Evolutionary conservation across 805 yeast genomes (phyloP), one percentile per base, ranked within the genome.

Genomic region (Candida berthetii): DNA sequence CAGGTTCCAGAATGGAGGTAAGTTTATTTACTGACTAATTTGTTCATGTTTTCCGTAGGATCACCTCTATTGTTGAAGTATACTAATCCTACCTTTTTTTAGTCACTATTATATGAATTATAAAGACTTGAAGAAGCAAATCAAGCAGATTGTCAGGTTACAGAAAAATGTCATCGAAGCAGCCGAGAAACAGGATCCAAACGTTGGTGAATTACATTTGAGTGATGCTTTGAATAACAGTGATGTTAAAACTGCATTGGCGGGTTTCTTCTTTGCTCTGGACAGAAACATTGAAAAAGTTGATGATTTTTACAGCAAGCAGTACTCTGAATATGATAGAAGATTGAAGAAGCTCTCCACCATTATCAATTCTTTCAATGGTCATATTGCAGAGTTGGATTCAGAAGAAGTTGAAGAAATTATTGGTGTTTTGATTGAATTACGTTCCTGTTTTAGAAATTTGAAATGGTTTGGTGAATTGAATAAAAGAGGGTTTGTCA

Each of bases 401-500:
- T 35, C 68, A 54, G 88, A 82, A 43, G 69, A 73, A 24, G 42
- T 70, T 2, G 82, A 78, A 38, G 90, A 84, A 50, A 65, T 83
- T 29, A 62, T 78, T 25, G 78, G 76, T 18, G 81, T 88, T 16
- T 64, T 90, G 31, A 67, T 88, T 18, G 96, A 89, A 59, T 68
- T 88, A 41, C 72, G 96, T 37, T 72, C 83, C 15, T 78, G 79
- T 44, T 77, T 85, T 46, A 72, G 96, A 43, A 89, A 89, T 61
- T 69, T 90, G 57, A 89, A 86, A 60, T 91, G 97, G 96, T 90
- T 77, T 60, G 95, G 95, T 19, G 97, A 91, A 56, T 76, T 90
- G 53, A 90, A 90, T 67, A 86, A 84, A 56, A 79, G 95, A 46
- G 98, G 96, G 0, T 85, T 89, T 52, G 75, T 80, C 41, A 90